Conservation (phyloP, 257 asterid genomes). For the Catharanthus roseus region DNA sequence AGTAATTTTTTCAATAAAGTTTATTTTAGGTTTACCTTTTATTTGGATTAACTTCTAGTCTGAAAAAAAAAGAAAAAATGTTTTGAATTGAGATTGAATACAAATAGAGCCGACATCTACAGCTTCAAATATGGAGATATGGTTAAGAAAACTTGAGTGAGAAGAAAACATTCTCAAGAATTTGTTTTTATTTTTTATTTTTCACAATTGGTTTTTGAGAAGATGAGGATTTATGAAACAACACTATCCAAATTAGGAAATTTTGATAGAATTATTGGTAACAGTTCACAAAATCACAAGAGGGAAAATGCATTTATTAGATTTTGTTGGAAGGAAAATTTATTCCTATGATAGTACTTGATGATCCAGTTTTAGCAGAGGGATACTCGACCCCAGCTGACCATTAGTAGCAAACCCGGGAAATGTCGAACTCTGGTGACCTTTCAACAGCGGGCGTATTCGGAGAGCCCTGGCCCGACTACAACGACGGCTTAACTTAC, state of each 20-base stretch:
- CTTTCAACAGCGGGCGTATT: slow-evolving; percentile 23
- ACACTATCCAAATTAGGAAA: not conserved
- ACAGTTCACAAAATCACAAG: not conserved
- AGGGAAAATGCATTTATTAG: not conserved
- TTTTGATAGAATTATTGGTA: not conserved
- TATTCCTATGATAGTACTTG: not conserved
- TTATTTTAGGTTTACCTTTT: too few relatives aligned
- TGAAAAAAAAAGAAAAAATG: too few relatives aligned
- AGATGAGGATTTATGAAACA: not conserved
- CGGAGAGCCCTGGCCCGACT: slow-evolving; percentile 82
- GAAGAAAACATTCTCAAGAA: not conserved
- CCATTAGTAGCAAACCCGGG: not conserved
- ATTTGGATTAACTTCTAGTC: too few relatives aligned
- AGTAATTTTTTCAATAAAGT: too few relatives aligned
- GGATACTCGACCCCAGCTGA: not conserved
- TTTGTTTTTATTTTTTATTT: too few relatives aligned
- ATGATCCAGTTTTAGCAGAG: not conserved
- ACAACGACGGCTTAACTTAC: slow-evolving; percentile 67
- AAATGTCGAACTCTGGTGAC: slow-evolving; percentile 18
- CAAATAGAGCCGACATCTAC: too few relatives aligned
- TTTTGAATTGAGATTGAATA: too few relatives aligned
- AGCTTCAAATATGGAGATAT: too few relatives aligned
- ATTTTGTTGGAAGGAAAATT: not conserved
- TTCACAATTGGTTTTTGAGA: not conserved
- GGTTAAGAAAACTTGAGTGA: not conserved